Base-by-base conservation (phyloP, 2,329 filamentous ascomycete genomes). In the Trichoderma harzianum region DNA sequence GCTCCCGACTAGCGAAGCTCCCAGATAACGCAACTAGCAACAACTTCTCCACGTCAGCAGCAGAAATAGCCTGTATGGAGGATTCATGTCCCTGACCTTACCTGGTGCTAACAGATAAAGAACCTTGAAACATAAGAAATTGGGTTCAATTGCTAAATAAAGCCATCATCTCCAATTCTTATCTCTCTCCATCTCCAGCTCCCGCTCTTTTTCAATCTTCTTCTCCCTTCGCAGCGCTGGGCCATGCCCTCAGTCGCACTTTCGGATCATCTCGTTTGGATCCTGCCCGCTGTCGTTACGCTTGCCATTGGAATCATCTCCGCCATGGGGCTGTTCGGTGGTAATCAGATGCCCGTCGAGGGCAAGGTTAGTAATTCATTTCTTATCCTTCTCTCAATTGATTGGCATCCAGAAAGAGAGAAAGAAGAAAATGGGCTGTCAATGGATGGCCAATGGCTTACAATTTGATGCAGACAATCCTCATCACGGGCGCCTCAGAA, bases 401-500 rank as follows among this genome's bases (percentile, higher is more conserved):
- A 30, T 8, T 30, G 28, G 16, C 16, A 18, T 5, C 16, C 7
- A 43, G 39, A 43, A 43, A 43, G 39, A n/a, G 2, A n/a, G 18
- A n/a, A 43, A 43, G 39, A 10, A n/a, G 1, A 8, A 43, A n/a
- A 4, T 43, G 16, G 16, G 39, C 1, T 2, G 39, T 2, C 39
- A 43, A 43, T 43, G 39, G 39, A 43, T n/a, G 47, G 47, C 18
- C 53, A 39, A 58, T 36, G 34, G 26, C 14, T 11, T 26, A 55
- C 47, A 7, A 16, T 24, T 36, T 14, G 11, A 68, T 28, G 12
- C 64, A 97, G 94, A 97, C 95, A 2, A 87, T 97, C 67, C 85
- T 98, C 70, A 85, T 99, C 67, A 99, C 96, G 0, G 96, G 96
- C 61, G 94, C 91, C 36, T 98, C 96, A 0, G 93, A 98, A 79